Evolutionary conservation across 352 stramenopile genomes (phyloP), one percentile per base, ranked within the genome.

Genomic region (Hyaloperonospora arabidopsidis): DNA sequence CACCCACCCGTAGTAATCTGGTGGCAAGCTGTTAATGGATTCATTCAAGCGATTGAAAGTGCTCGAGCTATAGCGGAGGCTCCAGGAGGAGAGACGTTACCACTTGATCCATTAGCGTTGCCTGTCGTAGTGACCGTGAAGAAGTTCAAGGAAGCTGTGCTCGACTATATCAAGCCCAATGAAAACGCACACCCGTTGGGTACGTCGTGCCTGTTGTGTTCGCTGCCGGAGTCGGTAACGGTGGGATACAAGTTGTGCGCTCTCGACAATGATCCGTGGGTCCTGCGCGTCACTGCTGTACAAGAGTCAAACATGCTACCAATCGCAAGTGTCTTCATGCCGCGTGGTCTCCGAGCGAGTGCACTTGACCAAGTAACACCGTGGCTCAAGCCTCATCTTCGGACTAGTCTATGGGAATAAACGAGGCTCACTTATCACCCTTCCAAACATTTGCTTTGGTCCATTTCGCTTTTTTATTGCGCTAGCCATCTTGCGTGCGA

Each of bases 81-180:
- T 1, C 10, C 48, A 2, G 36, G 17, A 21, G 45, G 28, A 5
- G 38, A 51, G 15, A 12, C 39, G 8, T 36, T 64, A 1, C 57
- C 57, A 25, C 4, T 10, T 35, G 45, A 56, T 22, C 57, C 57
- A 19, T 39, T 65, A 28, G 29, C 6, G n/a, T 25, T 65, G 15
- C 52, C 57, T 13, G 25, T 23, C 2, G 52, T 61, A n/a, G 57
- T 65, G 45, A 65, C 57, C 0, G 45, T 39, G 15, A 17, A 56
- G n/a, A 65, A 43, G 13, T 65, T 65, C 32, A 65, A 65, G 36
- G 45, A 60, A 49, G 52, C 57, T 13, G 57, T 65, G 17, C 51
- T 65, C 7, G 40, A 60, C 14, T 60, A 49, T 18, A 5, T 52
- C 12, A 60, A 41, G 15, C 29, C 46, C 19, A n/a, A 44, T 41